Evolutionary conservation across 352 stramenopile species (phyloP).

Genomic region (Phytophthora europaea): DNA sequence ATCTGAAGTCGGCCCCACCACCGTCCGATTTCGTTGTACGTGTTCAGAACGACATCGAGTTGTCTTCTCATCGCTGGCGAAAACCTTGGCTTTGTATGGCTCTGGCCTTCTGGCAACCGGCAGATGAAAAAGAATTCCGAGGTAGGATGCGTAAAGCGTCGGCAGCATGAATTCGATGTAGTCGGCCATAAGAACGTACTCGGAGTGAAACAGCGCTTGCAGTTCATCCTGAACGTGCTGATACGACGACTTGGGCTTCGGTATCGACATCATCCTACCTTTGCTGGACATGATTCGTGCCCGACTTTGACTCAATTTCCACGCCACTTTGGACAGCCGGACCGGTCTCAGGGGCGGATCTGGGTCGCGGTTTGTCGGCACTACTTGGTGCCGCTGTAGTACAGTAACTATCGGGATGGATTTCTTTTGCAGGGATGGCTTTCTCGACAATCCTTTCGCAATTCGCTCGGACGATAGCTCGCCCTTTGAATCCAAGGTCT

Average conservation of each 20-base stretch:
- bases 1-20: conserved; percentile 29
- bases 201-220: conserved; percentile 30
- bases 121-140: conserved; percentile 19
- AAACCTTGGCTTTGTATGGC: not conserved
- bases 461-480: not conserved
- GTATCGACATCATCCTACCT: not conserved
- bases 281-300: not conserved
- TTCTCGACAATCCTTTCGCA: not conserved
- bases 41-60: not conserved
- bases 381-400: not conserved
- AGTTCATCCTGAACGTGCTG: conserved; percentile 11
- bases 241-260: not conserved
- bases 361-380: not conserved
- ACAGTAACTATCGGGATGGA: not conserved
- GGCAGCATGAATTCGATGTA: conserved; percentile 43
- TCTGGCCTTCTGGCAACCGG: conserved; percentile 2
- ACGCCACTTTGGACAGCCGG: not conserved
- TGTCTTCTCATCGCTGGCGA: not conserved
- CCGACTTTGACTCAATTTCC: not conserved
- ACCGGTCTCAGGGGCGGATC: not conserved
- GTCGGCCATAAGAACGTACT: conserved; percentile 34
- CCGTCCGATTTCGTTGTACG: not conserved
- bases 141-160: conserved; percentile 29
- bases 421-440: not conserved
- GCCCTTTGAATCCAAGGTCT: not conserved